Conservation (phyloP, 768 basidiomycete species). For the Leccinum rimulosum region DNA sequence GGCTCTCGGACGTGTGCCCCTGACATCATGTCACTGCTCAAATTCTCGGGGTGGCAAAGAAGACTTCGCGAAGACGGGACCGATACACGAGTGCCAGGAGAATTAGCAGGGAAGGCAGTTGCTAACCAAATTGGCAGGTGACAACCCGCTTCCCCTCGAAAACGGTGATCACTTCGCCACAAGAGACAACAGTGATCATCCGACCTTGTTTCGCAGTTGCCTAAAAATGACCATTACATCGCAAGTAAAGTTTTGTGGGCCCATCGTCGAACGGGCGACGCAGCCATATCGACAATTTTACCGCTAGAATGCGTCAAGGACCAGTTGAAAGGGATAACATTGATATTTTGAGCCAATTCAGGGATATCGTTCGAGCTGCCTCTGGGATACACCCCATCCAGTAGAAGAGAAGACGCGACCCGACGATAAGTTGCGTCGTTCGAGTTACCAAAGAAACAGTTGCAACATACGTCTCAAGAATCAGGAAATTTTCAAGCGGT, state of each 20-base stretch:
- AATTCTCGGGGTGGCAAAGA: neutral
- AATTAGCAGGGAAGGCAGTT: neutral
- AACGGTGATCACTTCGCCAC: neutral
- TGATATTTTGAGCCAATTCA: too few relatives aligned
- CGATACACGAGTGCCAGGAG: neutral
- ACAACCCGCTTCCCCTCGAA: neutral
- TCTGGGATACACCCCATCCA: neutral
- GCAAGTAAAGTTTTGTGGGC: too few relatives aligned
- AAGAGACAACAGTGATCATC: neutral
- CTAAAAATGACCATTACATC: neutral
- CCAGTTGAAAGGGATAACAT: too few relatives aligned
- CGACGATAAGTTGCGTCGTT: neutral
- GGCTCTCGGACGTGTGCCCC: neutral
- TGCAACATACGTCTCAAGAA: neutral
- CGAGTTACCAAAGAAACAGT: neutral
- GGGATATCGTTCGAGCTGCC: neutral
- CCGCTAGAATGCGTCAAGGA: neutral
- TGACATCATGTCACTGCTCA: neutral
- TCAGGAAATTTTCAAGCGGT: too few relatives aligned
- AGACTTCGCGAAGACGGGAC: neutral
- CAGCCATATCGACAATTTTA: too few relatives aligned
- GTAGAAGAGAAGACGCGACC: neutral
- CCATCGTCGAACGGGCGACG: too few relatives aligned
- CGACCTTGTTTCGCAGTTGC: neutral
- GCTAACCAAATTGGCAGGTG: neutral